A percentile compares a stretch with the other conserved stretches of the same genome.
These are phyloP conservation scores for Chrysoporthe austroafricana DNA, from an alignment of 2,329 filamentous ascomycete species.

Conservation along the genomic window DNA sequence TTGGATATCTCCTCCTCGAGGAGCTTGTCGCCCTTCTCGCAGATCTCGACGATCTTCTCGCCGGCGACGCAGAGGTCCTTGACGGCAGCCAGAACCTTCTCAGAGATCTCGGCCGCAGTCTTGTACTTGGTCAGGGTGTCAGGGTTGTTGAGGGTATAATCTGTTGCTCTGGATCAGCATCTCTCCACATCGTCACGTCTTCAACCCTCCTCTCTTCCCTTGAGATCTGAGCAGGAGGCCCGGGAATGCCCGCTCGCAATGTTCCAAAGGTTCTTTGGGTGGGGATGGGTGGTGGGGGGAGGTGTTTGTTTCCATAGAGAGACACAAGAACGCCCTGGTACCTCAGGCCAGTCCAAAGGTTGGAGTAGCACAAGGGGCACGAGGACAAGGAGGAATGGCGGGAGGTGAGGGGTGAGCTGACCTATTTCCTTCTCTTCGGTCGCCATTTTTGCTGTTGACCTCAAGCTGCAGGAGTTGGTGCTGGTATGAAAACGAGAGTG, in stretches of 20 bases:
- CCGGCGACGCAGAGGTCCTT: slow-evolving; percentile 75
- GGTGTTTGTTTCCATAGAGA: no score
- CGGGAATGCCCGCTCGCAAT: background rate
- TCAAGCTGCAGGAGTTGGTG: slow-evolving; percentile 1
- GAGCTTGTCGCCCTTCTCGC: slow-evolving; percentile 93
- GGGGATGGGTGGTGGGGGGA: no score
- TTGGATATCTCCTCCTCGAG: slow-evolving; percentile 91
- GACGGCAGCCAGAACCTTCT: slow-evolving; percentile 92
- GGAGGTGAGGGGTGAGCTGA: slow-evolving; percentile 34
- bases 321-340: background rate
- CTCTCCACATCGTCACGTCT: background rate
- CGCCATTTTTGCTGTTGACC: slow-evolving; percentile 38
- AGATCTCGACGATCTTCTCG: slow-evolving; percentile 91
- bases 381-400: background rate
- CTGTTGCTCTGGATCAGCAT: slow-evolving; percentile 48
- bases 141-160: slow-evolving; percentile 88
- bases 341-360: background rate
- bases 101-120: slow-evolving; percentile 90
- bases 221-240: background rate
- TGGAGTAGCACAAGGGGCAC: slow-evolving; percentile 6
- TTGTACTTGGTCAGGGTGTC: slow-evolving; percentile 99
- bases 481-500: slow-evolving; percentile 5
- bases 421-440: slow-evolving; percentile 45
- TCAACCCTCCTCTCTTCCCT: background rate
- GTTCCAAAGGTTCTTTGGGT: no score